Evolutionary conservation across 805 yeast genomes (phyloP), one percentile per base, ranked within the genome.

Genomic region (Naumovozyma castellii): DNA sequence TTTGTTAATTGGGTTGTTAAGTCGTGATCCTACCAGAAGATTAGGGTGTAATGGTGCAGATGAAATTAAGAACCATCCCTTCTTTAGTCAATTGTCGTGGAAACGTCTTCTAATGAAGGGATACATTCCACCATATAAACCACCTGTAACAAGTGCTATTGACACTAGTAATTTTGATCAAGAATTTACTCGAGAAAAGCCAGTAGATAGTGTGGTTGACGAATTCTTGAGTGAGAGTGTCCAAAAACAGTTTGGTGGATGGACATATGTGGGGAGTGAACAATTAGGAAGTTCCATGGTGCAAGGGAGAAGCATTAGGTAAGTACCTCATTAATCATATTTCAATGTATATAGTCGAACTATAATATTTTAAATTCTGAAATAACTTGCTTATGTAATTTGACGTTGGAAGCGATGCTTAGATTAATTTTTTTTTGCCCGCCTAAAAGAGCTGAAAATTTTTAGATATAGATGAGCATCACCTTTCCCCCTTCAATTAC

Each of bases 171-270:
- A 92, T 61, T 92, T 92, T 54, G 96, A 90, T 58, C 75, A 78
- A 47, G 94, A 84, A 56, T 92, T 92, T 57, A 92, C 98, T 4
- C 80, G 71, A 54, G 97, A 92, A 55, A 78, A 80, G 51, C 97
- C 98, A 3, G 80, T 85, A 49, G 98, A 92, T 59, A 84, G 95
- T 45, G 97, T 92, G 10, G 96, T 88, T 14, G 94, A 88, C 59
- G 94, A 85, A 55, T 85, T 75, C 50, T 71, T 92, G 46, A 84
- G 94, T 54, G 97, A 87, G 51, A 77, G 88, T 52, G 96, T 92
- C n/a, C 98, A 92, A 63, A 78, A 83, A 58, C 97, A 92, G 65
- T 92, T 92, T 69, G 97, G 96, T 35, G 97, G 98, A 5, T 92
- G 98, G 98, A 90, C 97, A 2, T 90, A 88, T 62, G 84, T 80